A percentile compares a stretch with the other conserved stretches of the same genome.
Conservation (phyloP, 2,329 filamentous ascomycete genomes). For the Ophiocordyceps sinensis region DNA sequence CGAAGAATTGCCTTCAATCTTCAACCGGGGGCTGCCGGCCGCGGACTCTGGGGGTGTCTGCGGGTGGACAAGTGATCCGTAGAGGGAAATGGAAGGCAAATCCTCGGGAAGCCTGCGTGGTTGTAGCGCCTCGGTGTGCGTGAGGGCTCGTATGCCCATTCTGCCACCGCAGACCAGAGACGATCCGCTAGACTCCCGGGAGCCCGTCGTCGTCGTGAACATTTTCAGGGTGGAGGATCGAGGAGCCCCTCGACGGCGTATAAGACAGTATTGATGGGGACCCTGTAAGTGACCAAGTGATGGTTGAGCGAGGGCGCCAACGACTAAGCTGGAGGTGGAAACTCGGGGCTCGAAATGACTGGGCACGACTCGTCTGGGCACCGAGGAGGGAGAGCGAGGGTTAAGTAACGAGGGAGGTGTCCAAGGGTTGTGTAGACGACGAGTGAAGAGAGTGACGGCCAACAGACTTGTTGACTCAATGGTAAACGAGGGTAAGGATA, state of each 20-base stretch:
- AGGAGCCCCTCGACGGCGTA: conserved; percentile 1
- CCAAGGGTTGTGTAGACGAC: conserved; percentile 3
- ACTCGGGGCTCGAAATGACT: not conserved
- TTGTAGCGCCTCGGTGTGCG: conserved; percentile 5
- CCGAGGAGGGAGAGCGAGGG: conserved; percentile 8
- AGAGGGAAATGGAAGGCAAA: conserved; percentile 7
- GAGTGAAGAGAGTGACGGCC: conserved; percentile 6
- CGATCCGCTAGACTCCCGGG: conserved; percentile 5
- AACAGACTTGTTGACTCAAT: conserved; percentile 8
- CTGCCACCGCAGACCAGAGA: conserved; percentile 5
- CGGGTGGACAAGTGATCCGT: conserved; percentile 8
- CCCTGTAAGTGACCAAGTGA: not conserved
- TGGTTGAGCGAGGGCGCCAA: not conserved
- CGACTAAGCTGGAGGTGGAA: not conserved
- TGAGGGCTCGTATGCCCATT: conserved; percentile 9
- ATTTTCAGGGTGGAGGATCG: conserved; percentile 2
- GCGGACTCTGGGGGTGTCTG: conserved; percentile 17
- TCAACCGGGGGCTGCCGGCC: conserved; percentile 20
- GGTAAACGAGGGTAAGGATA: conserved; percentile 10
- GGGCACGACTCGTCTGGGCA: conserved; percentile 1
- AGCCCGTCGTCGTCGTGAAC: conserved; percentile 4
- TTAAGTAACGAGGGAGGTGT: conserved; percentile 13
- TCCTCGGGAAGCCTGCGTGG: conserved; percentile 9
- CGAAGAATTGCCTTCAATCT: conserved; percentile 15
- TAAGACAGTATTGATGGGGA: conserved; percentile 3